Evolutionary conservation across 2,329 filamentous ascomycete species (phyloP), one percentile per base, ranked within the genome.

Genomic region (Botrytis porri): DNA sequence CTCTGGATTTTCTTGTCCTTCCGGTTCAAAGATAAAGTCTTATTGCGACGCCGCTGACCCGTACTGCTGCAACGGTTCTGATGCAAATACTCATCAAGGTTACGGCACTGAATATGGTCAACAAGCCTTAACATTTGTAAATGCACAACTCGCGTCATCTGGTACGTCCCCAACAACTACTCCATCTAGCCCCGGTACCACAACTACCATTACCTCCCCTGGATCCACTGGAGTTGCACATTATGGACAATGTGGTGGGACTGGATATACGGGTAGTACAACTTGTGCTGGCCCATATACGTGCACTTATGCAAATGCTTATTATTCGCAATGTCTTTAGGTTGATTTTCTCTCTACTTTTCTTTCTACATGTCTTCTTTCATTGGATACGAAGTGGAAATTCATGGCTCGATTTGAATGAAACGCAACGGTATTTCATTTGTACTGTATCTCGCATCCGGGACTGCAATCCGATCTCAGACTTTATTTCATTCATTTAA

Each of bases 41-140:
- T 90, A 90, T 82, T 90, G 88, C 79, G 88, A 90, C 78, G 81
- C 85, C 20, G 79, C 85, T 1, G 88, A 90, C 75, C 88, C 88
- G 0, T 90, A 89, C 81, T 90, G 88, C 84, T 90, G 87, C 82
- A 89, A 84, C 39, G 88, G 88, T 51, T 88, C 81, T 77, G 83
- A 89, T 73, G 82, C 83, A 5, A 83, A 84, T 71, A 84, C 84
- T 2, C 88, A 90, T 79, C 86, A 89, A 79, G 84, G 85, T 1
- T 90, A 90, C 75, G 87, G 87, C 3, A 82, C 79, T 71, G 85
- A 85, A 74, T 90, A 90, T 76, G 88, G 88, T 3, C 81, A 83
- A 48, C 83, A 85, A 63, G 88, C 88, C n/a, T 79, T 90, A 51
- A 77, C 81, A 22, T 90, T 90, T 76, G 85, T 89, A 75, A 85